Base-by-base conservation (phyloP, 176 grass and related monocot species). In the Oryza glumipatula region DNA sequence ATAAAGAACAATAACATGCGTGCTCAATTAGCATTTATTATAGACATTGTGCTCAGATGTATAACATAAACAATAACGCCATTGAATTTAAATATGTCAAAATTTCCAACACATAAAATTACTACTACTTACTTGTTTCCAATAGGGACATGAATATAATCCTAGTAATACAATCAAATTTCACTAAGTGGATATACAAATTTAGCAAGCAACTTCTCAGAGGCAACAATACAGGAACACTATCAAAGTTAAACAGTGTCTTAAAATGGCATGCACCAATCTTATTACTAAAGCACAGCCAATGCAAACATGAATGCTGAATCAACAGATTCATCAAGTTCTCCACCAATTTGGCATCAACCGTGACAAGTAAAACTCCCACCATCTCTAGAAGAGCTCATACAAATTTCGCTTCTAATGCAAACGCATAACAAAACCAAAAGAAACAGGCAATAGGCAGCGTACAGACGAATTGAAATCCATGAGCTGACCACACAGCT, bases 401-500 rank as follows among this genome's bases (percentile, higher is more conserved):
- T 51, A 79, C 1, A 74, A 83, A 39, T n/a, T 7, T 2, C 39
- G 69, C 74, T 9, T 44, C 8, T 39, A 38, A 44, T 24, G 46
- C 45, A 38, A 45, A 78, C 38, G 9, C 79, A n/a, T 7, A 67
- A 73, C 23, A 86, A 74, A 81, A 78, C 16, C 46, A 77, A 86
- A 90, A 82, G 79, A 56, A 81, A 32, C 17, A 45, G 33, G 11
- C 13, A 13, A 32, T 43, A 35, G 72, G 19, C 58, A 35, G 72
- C 35, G 58, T 82, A 73, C 79, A 60, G 74, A 36, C 11, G 28
- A 24, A 78, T 83, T 49, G 19, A 73, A 58, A 87, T 52, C 48
- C 70, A 68, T 70, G 63, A 83, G 86, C 69, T 70, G 84, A 87
- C 80, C 52, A 15, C 11, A 48, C 49, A 90, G 84, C 88, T 86